A percentile compares a stretch with the other conserved stretches of the same genome.
Conservation (phyloP, 148 eudicot genomes). For the Simmondsia chinensis region DNA sequence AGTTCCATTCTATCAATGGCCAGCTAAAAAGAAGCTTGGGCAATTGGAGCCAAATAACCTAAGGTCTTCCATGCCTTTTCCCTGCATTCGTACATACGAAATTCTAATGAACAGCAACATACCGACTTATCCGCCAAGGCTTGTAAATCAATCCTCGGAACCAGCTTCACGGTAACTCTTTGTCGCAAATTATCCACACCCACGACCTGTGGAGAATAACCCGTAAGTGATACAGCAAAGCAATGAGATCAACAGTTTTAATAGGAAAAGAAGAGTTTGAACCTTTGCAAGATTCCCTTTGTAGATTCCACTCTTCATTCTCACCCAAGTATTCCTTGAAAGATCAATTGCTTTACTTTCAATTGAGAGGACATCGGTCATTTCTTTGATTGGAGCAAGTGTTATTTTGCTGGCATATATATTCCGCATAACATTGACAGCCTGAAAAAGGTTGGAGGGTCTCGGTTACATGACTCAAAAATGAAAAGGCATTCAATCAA, state of each 20-base stretch:
- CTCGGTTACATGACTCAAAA: background rate
- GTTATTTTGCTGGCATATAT: constrained; percentile 47
- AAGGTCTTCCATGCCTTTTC: no score
- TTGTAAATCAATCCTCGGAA: constrained; percentile 63
- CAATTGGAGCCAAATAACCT: no score
- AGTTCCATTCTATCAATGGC: no score
- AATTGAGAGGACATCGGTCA: constrained; percentile 83
- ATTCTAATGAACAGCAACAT: constrained; percentile 9
- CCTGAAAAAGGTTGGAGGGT: constrained; percentile 28
- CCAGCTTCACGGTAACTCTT: constrained; percentile 75
- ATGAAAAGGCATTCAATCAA: no score
- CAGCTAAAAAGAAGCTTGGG: no score
- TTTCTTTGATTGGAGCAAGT: constrained; percentile 83
- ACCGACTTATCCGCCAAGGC: constrained; percentile 66
- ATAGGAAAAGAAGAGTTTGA: background rate
- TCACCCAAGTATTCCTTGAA: constrained; percentile 76
- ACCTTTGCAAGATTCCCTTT: constrained; percentile 97
- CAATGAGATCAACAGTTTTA: background rate
- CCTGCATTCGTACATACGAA: no score
- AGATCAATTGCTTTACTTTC: constrained; percentile 59
- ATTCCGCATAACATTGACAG: constrained; percentile 75
- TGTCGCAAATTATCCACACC: constrained; percentile 73
- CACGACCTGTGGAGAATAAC: constrained; percentile 47
- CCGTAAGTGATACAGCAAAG: background rate
- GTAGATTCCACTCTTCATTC: constrained; percentile 71